These are phyloP conservation scores for Candida coquimbonensis DNA, from an alignment of 805 yeast species.

Conservation along the genomic window DNA sequence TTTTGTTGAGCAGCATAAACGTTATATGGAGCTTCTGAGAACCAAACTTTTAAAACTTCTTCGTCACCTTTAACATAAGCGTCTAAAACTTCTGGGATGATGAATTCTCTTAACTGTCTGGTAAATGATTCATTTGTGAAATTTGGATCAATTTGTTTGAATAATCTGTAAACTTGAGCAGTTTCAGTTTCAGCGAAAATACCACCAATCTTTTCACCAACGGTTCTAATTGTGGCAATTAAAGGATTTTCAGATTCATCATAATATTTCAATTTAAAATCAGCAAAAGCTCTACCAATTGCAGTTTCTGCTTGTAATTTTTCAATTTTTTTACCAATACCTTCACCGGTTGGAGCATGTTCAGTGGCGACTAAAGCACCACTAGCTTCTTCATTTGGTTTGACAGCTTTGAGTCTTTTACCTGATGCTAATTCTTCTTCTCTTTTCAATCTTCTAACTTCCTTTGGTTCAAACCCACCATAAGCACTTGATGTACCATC, in stretches of 20 bases:
- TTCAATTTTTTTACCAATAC: conserved; percentile 57
- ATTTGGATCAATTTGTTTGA: conserved; percentile 83
- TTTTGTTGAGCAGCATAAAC: conserved; percentile 92
- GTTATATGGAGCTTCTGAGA: conserved; percentile 93
- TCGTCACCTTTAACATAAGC: conserved; percentile 93
- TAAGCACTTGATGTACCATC: conserved; percentile 86
- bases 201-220: conserved; percentile 74
- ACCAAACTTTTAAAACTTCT: conserved; percentile 77
- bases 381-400: conserved; percentile 78
- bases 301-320: conserved; percentile 60
- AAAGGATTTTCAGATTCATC: conserved; percentile 94
- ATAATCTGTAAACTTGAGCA: conserved; percentile 82
- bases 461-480: conserved; percentile 88
- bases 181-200: conserved; percentile 88
- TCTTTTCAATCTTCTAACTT: conserved; percentile 69
- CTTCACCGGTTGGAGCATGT: conserved; percentile 65
- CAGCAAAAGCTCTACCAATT: conserved; percentile 57
- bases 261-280: conserved; percentile 61
- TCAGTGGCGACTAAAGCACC: conserved; percentile 76
- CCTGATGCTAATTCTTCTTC: conserved; percentile 55
- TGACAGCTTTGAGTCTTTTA: conserved; percentile 57
- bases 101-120: conserved; percentile 80
- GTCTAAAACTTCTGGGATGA: conserved; percentile 91
- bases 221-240: conserved; percentile 70
- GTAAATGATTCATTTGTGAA: conserved; percentile 76